Evolutionary conservation across 164 flowering plant genomes (phyloP).

Genomic region (Macadamia integrifolia): DNA sequence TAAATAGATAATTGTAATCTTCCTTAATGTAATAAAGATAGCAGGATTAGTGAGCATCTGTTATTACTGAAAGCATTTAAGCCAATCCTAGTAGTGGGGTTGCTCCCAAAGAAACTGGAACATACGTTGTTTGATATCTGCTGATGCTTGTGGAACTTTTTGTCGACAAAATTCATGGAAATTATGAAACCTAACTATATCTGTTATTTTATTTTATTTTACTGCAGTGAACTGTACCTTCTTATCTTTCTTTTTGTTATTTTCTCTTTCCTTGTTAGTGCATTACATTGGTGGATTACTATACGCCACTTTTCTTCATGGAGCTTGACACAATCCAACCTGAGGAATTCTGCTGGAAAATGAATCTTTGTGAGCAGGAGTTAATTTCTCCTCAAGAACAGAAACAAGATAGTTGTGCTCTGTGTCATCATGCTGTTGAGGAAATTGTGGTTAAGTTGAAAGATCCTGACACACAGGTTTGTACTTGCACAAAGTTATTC

Average conservation of each 20-base stretch:
- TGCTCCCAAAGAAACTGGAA: neutral
- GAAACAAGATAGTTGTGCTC: slow-evolving; percentile 42
- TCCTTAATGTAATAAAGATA: neutral
- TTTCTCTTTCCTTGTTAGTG: slow-evolving; percentile 47
- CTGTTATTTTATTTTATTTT: neutral
- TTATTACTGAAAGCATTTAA: neutral
- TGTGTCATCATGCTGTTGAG: slow-evolving; percentile 60
- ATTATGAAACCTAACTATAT: neutral
- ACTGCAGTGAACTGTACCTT: neutral
- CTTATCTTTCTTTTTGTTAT: neutral
- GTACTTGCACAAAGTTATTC: slow-evolving; percentile 2
- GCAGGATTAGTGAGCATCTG: neutral
- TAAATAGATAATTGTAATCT: neutral
- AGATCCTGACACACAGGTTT: slow-evolving; percentile 95
- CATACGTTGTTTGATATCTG: neutral
- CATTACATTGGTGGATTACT: slow-evolving; percentile 67
- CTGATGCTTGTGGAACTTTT: neutral
- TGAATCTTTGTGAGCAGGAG: slow-evolving; percentile 50
- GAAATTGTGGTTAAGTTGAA: slow-evolving; percentile 58
- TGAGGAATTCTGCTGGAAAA: slow-evolving; percentile 53
- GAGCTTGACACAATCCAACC: slow-evolving; percentile 54
- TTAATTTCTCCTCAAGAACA: slow-evolving; percentile 17
- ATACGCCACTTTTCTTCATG: slow-evolving; percentile 69
- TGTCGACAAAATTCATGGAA: neutral
- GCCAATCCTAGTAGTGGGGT: neutral